Conservation (phyloP, 2,329 filamentous ascomycete genomes). For the Achaetomium macrosporum region DNA sequence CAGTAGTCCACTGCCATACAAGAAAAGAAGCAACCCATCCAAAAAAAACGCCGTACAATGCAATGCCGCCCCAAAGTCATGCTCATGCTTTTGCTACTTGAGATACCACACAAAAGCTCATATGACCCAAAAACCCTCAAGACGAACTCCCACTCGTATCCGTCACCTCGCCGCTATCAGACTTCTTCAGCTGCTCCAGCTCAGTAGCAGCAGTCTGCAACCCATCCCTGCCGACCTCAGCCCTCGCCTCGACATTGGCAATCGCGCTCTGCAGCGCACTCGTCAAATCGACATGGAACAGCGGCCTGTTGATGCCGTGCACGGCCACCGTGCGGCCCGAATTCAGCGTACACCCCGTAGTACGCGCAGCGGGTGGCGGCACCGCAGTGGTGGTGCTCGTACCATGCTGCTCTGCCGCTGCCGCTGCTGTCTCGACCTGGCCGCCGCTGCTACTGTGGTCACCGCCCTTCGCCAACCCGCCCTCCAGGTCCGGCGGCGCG, state of each 20-base stretch:
- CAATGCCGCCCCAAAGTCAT: no score
- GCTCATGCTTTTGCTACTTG: no score
- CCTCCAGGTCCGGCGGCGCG: constrained; percentile 7
- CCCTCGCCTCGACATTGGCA: constrained; percentile 62
- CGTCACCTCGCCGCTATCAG: background rate
- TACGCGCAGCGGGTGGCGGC: background rate
- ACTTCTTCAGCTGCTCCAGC: background rate
- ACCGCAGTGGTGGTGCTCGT: background rate
- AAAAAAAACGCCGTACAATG: no score
- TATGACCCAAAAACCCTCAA: no score
- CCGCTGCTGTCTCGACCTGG: constrained; percentile 10
- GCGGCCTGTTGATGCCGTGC: constrained; percentile 78
- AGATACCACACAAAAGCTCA: no score
- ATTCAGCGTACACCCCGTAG: constrained; percentile 21
- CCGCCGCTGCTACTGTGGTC: background rate
- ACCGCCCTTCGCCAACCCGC: background rate
- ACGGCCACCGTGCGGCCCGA: constrained; percentile 52
- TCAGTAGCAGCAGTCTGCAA: no score
- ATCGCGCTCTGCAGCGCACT: constrained; percentile 84
- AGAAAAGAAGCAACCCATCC: no score
- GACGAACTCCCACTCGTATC: background rate
- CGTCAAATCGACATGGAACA: constrained; percentile 92
- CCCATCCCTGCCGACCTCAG: constrained; percentile 4
- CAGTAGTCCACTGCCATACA: no score
- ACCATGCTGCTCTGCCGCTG: background rate